Base-by-base conservation (phyloP, 441 rosid genomes). In the Jatropha podagrica region DNA sequence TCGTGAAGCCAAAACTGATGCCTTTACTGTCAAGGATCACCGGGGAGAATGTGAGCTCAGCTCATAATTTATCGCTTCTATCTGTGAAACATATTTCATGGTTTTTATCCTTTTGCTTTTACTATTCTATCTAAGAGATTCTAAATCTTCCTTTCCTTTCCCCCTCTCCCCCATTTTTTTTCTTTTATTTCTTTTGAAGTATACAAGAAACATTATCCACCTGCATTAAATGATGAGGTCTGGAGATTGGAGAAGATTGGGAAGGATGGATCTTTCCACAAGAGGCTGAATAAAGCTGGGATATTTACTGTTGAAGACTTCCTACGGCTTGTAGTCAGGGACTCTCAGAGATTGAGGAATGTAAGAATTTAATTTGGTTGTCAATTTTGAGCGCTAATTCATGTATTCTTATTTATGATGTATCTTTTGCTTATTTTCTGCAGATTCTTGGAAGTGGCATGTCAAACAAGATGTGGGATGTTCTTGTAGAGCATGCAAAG, bases 391-490 rank as follows among this genome's bases (percentile, higher is more conserved):
- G 27, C 46, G 77, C 23, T 41, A 69, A 11, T 60, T 67, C 40
- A 9, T 41, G 51, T 73, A 18, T 69, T 49, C 1, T 11, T 77
- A 20, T n/a, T 74, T 62, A 60, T 74, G 27, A 38, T 52, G 74
- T 62, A 56, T 40, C 41, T 65, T 13, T 78, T 38, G 38, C 20
- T 40, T 69, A 66, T 77, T 77, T 81, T 11, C 48, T 81, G 72
- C 82, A 91, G 97, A 88, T 88, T 82, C 96, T 92, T 81, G 98
- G 98, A 77, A 92, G 97, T 80, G 98, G 98, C 38, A 92, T 94
- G 98, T 92, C 98, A 56, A 94, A 91, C 77, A 89, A 91, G 86
- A 94, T 92, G 98, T 92, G 97, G 98, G 98, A 92, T 40, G 85
- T 90, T 75, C 93, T 92, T 58, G 77, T 90, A 58, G 97, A 94